phyloP scores from a whole-genome alignment of 441 rosid species.

The Breynia disticha region DNA sequence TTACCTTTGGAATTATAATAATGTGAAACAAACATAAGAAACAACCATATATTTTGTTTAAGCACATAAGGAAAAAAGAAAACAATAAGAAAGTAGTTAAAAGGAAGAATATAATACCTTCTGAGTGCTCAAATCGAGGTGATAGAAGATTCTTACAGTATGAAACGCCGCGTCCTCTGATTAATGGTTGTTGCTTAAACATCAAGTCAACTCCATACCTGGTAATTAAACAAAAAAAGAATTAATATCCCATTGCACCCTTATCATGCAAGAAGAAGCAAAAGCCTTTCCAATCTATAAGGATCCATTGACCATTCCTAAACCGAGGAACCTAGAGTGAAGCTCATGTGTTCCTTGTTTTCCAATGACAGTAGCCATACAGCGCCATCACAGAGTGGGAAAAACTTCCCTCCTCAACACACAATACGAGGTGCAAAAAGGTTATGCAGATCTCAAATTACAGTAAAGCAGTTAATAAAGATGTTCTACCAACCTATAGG shows the following conservation, averaged over 20 bases:
- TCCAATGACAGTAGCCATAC: conserved; percentile 18
- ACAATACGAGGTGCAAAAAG: conserved; percentile 36
- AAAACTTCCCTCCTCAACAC: conserved; percentile 43
- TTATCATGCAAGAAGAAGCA: conserved; percentile 41
- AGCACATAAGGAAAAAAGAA: background rate
- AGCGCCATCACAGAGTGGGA: conserved; percentile 23
- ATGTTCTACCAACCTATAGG: background rate
- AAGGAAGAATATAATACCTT: conserved; percentile 23
- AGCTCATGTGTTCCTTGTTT: conserved; percentile 7
- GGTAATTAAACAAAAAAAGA: conserved; percentile 24
- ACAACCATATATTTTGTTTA: background rate
- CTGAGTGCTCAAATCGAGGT: conserved; percentile 94
- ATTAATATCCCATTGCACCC: conserved; percentile 39
- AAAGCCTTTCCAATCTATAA: conserved; percentile 38
- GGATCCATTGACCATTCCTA: conserved; percentile 24
- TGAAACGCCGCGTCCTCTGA: conserved; percentile 98
- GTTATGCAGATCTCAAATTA: conserved; percentile 30
- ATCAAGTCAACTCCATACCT: conserved; percentile 95
- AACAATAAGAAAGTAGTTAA: background rate
- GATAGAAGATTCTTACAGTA: conserved; percentile 96
- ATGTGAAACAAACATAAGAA: conserved; percentile 1
- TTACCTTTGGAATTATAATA: conserved; percentile 17
- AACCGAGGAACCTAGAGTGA: background rate
- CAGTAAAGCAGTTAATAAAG: conserved; percentile 14
- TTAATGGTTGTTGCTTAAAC: conserved; percentile 67